Evolutionary conservation across 1,284 basidiomycete genomes (phyloP).

Genomic region (Pseudozyma hubeiensis): DNA sequence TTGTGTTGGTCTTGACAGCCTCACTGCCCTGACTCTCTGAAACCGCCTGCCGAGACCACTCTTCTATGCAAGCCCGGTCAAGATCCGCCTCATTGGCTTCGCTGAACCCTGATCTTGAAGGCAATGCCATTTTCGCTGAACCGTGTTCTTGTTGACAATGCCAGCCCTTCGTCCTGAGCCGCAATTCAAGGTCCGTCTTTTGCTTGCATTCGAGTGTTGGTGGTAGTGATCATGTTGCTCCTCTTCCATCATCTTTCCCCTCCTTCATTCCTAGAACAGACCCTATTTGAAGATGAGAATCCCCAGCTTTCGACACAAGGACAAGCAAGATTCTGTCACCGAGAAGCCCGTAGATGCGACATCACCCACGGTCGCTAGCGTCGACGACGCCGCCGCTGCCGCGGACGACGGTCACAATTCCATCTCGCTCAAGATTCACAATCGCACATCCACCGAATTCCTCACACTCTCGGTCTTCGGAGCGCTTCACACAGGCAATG

Average conservation of each 20-base stretch:
- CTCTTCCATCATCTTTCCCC: not conserved
- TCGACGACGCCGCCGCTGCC: not conserved
- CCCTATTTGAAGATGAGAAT: conserved; percentile 18
- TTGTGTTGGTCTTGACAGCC: not conserved
- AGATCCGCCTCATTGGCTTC: too few relatives aligned
- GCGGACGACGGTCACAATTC: conserved; percentile 22
- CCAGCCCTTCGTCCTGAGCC: too few relatives aligned
- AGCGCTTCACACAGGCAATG: conserved; percentile 23
- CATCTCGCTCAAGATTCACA: conserved; percentile 31
- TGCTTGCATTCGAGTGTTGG: not conserved
- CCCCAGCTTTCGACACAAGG: conserved; percentile 18
- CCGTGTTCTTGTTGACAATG: not conserved
- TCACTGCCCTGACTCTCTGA: not conserved
- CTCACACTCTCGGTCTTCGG: conserved; percentile 36
- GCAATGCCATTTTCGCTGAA: not conserved
- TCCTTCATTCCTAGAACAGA: not conserved
- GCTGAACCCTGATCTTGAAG: not conserved
- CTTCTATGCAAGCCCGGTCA: not conserved
- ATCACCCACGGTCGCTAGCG: not conserved
- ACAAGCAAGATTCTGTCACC: conserved; percentile 17
- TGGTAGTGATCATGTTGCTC: not conserved
- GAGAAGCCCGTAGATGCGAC: conserved; percentile 7
- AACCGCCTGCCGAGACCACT: not conserved
- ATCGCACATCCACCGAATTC: conserved; percentile 26
- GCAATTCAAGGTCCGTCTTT: not conserved